A percentile compares a stretch with the other conserved stretches of the same genome.
Conservation (phyloP, 163 green algal genomes). For the Chloroidium sp. region DNA sequence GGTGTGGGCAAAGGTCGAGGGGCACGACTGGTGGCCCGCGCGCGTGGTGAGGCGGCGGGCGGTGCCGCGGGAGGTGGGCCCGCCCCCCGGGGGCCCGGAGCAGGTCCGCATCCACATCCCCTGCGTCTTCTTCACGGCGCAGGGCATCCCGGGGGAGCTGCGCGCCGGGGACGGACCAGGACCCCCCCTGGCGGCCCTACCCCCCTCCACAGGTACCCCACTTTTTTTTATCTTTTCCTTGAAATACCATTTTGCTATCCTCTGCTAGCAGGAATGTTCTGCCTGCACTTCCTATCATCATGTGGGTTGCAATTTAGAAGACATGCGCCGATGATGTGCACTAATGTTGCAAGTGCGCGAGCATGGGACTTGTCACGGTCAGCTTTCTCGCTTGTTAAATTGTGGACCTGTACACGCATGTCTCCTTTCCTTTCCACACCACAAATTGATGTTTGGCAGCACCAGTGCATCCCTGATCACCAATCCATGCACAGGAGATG, state of each 20-base stretch:
- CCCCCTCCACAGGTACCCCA: background rate
- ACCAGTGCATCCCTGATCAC: background rate
- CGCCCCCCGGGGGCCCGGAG: constrained; percentile 49
- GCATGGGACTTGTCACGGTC: no score
- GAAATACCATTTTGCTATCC: background rate
- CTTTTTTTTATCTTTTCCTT: background rate
- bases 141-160: constrained; percentile 75
- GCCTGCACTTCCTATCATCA: no score
- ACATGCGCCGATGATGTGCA: no score
- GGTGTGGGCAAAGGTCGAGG: constrained; percentile 89
- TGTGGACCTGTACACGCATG: no score
- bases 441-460: background rate
- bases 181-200: no score
- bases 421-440: no score
- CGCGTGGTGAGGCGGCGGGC: constrained; percentile 34
- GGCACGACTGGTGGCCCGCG: constrained; percentile 86
- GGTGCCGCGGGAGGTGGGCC: constrained; percentile 69
- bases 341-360: no score
- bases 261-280: no score
- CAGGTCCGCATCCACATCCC: constrained; percentile 61
- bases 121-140: constrained; percentile 83
- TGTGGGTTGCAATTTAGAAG: no score
- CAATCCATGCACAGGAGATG: constrained; percentile 6
- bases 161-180: constrained; percentile 20
- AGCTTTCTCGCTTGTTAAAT: no score